A percentile compares a stretch with the other conserved stretches of the same genome.
These are phyloP conservation scores for Sarcocystis neurona DNA, from an alignment of 169 alveolate genomes.

Conservation along the genomic window DNA sequence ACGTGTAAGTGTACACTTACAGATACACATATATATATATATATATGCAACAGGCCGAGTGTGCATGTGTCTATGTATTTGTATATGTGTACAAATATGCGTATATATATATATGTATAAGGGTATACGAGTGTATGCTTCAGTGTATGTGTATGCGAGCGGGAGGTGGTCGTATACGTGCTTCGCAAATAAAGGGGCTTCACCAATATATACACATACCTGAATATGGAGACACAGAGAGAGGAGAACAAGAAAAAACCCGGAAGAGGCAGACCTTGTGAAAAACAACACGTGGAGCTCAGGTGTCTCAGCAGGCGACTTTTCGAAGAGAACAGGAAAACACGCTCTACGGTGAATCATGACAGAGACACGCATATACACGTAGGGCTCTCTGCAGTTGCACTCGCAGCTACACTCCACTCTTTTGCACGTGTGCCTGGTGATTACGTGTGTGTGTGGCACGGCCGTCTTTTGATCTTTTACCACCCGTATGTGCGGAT, in stretches of 20 bases:
- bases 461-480: too few species aligned
- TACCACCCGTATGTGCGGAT: too few species aligned
- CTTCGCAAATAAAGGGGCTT: neutral
- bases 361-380: too few species aligned
- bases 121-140: neutral
- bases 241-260: neutral
- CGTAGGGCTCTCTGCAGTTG: too few species aligned
- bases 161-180: neutral
- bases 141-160: neutral
- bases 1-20: neutral
- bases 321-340: neutral
- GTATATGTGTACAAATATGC: neutral
- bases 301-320: neutral
- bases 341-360: too few species aligned
- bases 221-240: neutral
- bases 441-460: too few species aligned
- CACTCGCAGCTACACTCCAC: too few species aligned
- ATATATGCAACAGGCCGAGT: too few species aligned
- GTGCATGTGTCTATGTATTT: too few species aligned
- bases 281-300: neutral
- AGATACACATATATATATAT: neutral
- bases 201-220: neutral
- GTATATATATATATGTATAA: too few species aligned
- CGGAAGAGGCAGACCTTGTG: neutral
- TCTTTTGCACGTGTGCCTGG: too few species aligned